phyloP scores from a whole-genome alignment of 352 stramenopile species.

The Phytophthora agathidicida region DNA sequence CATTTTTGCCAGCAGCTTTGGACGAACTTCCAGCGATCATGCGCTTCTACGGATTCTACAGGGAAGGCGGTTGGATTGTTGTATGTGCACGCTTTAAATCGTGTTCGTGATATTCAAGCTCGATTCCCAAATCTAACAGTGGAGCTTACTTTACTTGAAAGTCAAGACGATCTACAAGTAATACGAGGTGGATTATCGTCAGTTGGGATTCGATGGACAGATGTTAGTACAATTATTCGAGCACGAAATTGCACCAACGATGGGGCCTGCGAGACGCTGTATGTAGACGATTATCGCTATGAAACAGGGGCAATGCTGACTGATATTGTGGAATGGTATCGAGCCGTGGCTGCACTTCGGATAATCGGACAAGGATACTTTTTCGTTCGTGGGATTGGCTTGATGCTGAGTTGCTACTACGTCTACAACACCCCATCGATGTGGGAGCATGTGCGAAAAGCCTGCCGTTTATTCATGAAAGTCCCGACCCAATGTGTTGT shows the following conservation, averaged over 20 bases:
- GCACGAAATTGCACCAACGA: constrained; percentile 17
- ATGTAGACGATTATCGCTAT: constrained; percentile 54
- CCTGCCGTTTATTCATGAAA: constrained; percentile 35
- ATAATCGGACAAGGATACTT: constrained; percentile 43
- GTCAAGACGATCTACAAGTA: constrained; percentile 29
- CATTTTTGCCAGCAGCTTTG: constrained; percentile 31
- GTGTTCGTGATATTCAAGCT: constrained; percentile 7
- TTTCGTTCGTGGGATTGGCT: constrained; percentile 26
- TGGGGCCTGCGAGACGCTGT: constrained; percentile 39
- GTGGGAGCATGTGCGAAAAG: neutral
- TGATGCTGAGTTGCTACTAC: constrained; percentile 35
- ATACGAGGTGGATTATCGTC: constrained; percentile 1
- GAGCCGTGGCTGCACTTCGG: constrained; percentile 26
- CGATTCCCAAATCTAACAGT: constrained; percentile 16
- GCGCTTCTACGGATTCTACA: constrained; percentile 3
- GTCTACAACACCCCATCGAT: neutral
- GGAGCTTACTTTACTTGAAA: constrained; percentile 31
- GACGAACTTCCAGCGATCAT: constrained; percentile 26
- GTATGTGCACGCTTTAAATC: constrained; percentile 17
- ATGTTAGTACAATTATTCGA: constrained; percentile 33
- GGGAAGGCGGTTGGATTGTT: constrained; percentile 5
- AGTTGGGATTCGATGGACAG: constrained; percentile 17
- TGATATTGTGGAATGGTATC: constrained; percentile 35
- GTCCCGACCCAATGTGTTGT: constrained; percentile 56
- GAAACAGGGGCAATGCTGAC: constrained; percentile 26